These are phyloP conservation scores for Heritiera littoralis DNA, from an alignment of 345 rosid species.

Conservation along the genomic window DNA sequence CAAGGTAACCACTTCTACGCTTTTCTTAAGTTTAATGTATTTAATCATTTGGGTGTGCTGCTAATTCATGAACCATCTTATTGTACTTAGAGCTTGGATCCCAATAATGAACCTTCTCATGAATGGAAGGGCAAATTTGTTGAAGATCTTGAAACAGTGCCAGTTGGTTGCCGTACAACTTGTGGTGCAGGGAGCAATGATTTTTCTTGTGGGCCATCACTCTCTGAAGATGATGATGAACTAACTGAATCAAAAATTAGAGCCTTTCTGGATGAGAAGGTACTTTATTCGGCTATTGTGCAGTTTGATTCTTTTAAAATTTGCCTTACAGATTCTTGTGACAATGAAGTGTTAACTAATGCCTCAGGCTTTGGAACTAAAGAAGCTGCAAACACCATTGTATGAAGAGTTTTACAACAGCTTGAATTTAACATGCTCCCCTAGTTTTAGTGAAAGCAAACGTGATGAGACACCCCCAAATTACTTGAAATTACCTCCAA, in stretches of 20 bases:
- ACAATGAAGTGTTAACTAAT: constrained; percentile 21
- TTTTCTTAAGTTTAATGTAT: neutral
- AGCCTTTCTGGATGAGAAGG: constrained; percentile 85
- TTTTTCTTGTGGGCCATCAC: constrained; percentile 42
- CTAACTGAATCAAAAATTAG: constrained; percentile 82
- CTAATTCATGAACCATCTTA: constrained; percentile 13
- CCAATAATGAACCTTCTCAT: constrained; percentile 45
- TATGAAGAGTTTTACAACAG: constrained; percentile 88
- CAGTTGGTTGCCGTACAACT: constrained; percentile 18
- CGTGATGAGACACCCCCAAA: constrained; percentile 58
- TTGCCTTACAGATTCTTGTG: constrained; percentile 12
- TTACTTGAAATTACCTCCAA: constrained; percentile 85
- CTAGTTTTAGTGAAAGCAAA: constrained; percentile 44
- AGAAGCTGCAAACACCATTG: constrained; percentile 84
- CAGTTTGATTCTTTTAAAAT: neutral
- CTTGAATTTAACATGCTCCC: constrained; percentile 53
- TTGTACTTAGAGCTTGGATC: constrained; percentile 50
- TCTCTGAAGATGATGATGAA: constrained; percentile 81
- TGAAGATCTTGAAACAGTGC: constrained; percentile 38
- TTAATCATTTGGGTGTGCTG: neutral
- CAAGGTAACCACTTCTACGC: constrained; percentile 40
- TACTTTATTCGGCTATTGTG: constrained; percentile 21
- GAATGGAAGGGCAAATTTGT: constrained; percentile 52
- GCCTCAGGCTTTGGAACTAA: constrained; percentile 71
- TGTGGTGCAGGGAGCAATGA: constrained; percentile 25